Conservation (phyloP, 805 yeast species). For the Wickerhamomyces subpelliculosus region DNA sequence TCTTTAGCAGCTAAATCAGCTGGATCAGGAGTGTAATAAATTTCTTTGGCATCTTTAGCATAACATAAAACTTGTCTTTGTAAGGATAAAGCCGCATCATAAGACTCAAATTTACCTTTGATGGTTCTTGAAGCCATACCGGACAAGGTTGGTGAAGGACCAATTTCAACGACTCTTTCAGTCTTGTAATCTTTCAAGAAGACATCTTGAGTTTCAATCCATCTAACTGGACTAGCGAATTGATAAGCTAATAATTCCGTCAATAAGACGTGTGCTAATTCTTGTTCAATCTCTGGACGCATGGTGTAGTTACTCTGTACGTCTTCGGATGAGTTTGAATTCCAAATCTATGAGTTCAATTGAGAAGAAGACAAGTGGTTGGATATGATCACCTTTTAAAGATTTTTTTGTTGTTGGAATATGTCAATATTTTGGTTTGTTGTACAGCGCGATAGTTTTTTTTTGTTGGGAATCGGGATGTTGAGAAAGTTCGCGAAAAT, state of each 20-base stretch:
- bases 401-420: not conserved
- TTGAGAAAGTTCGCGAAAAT: not conserved
- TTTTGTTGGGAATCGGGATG: too few relatives aligned
- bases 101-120: conserved; percentile 88
- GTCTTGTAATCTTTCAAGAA: conserved; percentile 89
- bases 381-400: too few relatives aligned
- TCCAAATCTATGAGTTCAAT: too few relatives aligned
- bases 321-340: too few relatives aligned
- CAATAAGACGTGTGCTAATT: conserved; percentile 86
- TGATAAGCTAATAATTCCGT: conserved; percentile 97
- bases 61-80: conserved; percentile 94
- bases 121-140: conserved; percentile 98
- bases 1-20: conserved; percentile 30
- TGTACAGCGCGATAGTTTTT: too few relatives aligned
- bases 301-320: conserved; percentile 19
- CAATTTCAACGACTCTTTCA: conserved; percentile 96
- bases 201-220: conserved; percentile 99
- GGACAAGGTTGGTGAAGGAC: conserved; percentile 97
- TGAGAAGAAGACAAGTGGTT: too few relatives aligned
- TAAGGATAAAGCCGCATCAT: conserved; percentile 84
- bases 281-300: conserved; percentile 94
- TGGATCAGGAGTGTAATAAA: conserved; percentile 88
- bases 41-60: conserved; percentile 93
- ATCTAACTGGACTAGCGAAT: conserved; percentile 98
- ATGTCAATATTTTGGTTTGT: not conserved